Evolutionary conservation across 23 red algal species (phyloP), one percentile per base, ranked within the genome.

Genomic region (Chondrus crispus): DNA sequence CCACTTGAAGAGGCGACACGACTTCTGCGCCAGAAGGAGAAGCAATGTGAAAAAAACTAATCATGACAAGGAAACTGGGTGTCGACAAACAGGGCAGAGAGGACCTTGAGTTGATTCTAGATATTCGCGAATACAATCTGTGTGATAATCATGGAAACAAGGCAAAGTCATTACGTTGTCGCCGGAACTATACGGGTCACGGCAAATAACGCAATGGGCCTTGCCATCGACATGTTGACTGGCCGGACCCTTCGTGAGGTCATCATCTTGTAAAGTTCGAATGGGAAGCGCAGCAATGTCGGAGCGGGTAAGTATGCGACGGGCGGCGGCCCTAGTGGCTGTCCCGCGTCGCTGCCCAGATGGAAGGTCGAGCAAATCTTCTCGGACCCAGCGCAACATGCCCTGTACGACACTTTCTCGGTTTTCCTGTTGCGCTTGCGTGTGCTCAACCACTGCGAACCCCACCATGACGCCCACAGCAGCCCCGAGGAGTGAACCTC

Each of bases 71-170:
- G 87, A 75, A n/a, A 90, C 87, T 46, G 87, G 87, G 41, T 90
- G 87, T 12, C 87, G 87, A 78, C 87, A 90, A 46, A 90, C 80
- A 4, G 87, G 87, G 44, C 87, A 90, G 11, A 90, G 52, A 5
- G 87, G 87, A 16, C 54, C 72, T 16, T 75, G 71, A 55, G 72
- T 80, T 32, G 87, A 55, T 8, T 90, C 64, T 18, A 90, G 74
- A 42, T 90, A 90, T 36, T 81, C 87, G 22, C 87, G 29, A 20
- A 90, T 90, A 48, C 87, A 90, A n/a, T 77, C 68, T 4, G 52
- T 53, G 54, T 90, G 87, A 46, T 74, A 90, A 18, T 90, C 87
- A 35, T 90, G 87, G 57, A 90, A 90, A 62, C 87, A 90, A 12
- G 87, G 87, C 49, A 90, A 51, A 36, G 71, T 79, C 87, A 90